Percentiles rank a stretch among this genome's conserved stretches.
Evolutionary conservation across 148 eudicot species (phyloP).

Genomic region (Amaranthus hypochondriacus): DNA sequence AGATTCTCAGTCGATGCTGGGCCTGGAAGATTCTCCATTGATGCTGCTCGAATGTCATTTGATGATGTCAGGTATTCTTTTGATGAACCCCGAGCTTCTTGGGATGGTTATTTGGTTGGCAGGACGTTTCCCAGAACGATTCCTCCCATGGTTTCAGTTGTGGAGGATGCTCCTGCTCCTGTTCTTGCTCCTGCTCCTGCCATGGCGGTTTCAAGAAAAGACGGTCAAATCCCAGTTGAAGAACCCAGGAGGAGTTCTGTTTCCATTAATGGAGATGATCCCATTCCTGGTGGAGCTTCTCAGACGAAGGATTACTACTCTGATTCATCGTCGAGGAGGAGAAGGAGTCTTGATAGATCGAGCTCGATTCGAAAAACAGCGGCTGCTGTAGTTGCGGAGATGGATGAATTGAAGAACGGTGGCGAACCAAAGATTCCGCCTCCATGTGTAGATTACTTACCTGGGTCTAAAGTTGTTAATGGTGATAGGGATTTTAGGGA

Average conservation of each 20-base stretch:
- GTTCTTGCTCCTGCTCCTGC: constrained; percentile 26
- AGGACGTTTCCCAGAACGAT: constrained; percentile 52
- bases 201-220: constrained; percentile 42
- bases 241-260: constrained; percentile 37
- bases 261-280: constrained; percentile 36
- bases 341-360: constrained; percentile 78
- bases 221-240: constrained; percentile 63
- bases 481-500: constrained; percentile 45
- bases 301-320: constrained; percentile 84
- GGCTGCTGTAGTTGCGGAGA: constrained; percentile 74
- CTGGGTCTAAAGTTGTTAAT: constrained; percentile 29
- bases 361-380: constrained; percentile 74
- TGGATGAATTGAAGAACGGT: constrained; percentile 52
- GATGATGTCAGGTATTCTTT: constrained; percentile 78
- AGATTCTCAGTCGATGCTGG: constrained; percentile 67
- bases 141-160: constrained; percentile 73
- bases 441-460: constrained; percentile 36
- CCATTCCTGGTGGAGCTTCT: constrained; percentile 58
- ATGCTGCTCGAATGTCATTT: constrained; percentile 52
- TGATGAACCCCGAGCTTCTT: constrained; percentile 93
- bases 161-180: constrained; percentile 55
- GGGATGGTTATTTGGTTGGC: constrained; percentile 83
- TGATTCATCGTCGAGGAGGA: constrained; percentile 71
- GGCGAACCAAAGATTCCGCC: constrained; percentile 53
- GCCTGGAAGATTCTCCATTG: constrained; percentile 31